These are phyloP conservation scores for Gomphus bonarii DNA, from an alignment of 1,284 basidiomycete species.

Conservation along the genomic window DNA sequence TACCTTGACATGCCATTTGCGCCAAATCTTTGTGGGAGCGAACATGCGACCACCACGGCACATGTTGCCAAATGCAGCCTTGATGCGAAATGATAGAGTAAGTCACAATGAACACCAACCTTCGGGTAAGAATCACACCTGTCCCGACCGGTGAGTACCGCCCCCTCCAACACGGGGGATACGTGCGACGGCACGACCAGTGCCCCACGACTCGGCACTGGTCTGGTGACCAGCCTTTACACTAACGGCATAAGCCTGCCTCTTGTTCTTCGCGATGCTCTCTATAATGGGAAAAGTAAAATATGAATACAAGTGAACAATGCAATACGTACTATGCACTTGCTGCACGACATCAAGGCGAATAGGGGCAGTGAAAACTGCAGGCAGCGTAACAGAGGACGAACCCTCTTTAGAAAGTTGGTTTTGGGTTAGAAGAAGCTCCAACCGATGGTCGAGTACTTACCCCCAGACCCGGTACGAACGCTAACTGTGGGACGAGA, in stretches of 20 bases:
- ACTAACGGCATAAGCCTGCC: slow-evolving; percentile 95
- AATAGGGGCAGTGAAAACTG: slow-evolving; percentile 97
- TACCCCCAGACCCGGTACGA: slow-evolving; percentile 66
- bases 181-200: slow-evolving; percentile 99
- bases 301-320: not conserved
- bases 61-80: slow-evolving; percentile 99
- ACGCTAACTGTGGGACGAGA: slow-evolving; percentile 85
- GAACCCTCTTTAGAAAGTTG: slow-evolving; percentile 54
- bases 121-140: slow-evolving; percentile 38
- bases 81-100: slow-evolving; percentile 1
- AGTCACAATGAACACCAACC: not conserved
- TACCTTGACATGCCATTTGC: slow-evolving; percentile 99
- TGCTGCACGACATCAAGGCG: slow-evolving; percentile 96
- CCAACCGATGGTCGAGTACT: slow-evolving; percentile 16
- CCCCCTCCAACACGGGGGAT: slow-evolving; percentile 99
- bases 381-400: slow-evolving; percentile 86
- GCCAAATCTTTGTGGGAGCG: slow-evolving; percentile 98
- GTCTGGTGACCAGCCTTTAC: slow-evolving; percentile 99
- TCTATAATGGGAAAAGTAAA: slow-evolving; percentile 36
- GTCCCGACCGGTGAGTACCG: slow-evolving; percentile 97
- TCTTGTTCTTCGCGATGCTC: slow-evolving; percentile 98
- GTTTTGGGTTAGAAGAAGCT: not conserved
- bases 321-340: slow-evolving; percentile 83
- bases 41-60: slow-evolving; percentile 99
- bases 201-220: slow-evolving; percentile 98